phyloP scores from a whole-genome alignment of 768 basidiomycete species.

The Amanita polypyramis region DNA sequence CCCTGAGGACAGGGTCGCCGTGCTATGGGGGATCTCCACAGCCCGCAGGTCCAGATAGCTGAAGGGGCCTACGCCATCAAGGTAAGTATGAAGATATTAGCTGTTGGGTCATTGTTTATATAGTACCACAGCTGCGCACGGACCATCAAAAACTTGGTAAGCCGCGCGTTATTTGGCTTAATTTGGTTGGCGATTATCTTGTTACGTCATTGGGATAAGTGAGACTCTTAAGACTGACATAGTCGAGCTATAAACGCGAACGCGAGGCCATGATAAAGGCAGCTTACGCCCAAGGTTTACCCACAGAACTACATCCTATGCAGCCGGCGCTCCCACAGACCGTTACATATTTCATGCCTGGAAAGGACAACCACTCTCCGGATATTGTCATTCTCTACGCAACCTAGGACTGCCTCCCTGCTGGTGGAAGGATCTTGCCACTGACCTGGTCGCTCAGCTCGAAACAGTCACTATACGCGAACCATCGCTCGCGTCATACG shows the following conservation, averaged over 20 bases:
- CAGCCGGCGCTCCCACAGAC: slow-evolving; percentile 9
- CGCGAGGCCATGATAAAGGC: not conserved
- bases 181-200: not conserved
- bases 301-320: slow-evolving; percentile 15
- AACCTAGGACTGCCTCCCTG: not conserved
- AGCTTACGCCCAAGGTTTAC: slow-evolving; percentile 11
- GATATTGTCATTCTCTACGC: slow-evolving; percentile 8
- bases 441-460: slow-evolving; percentile 12
- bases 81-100: slow-evolving; percentile 29
- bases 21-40: slow-evolving; percentile 36
- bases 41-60: slow-evolving; percentile 31
- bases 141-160: slow-evolving; percentile 5
- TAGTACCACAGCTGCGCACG: slow-evolving; percentile 12
- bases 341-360: slow-evolving; percentile 1
- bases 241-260: not conserved
- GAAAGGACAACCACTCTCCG: slow-evolving; percentile 9
- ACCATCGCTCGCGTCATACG: slow-evolving; percentile 13
- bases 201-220: too few relatives aligned
- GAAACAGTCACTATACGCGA: slow-evolving; percentile 17
- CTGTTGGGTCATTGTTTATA: slow-evolving; percentile 13
- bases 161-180: too few relatives aligned
- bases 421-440: slow-evolving; percentile 8
- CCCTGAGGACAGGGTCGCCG: slow-evolving; percentile 47
- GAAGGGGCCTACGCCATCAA: slow-evolving; percentile 38
- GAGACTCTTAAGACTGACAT: too few relatives aligned